Percentiles rank a stretch among this genome's conserved stretches.
phyloP scores from a whole-genome alignment of 495 filamentous ascomycete genomes.

The Eremomyces bilateralis region DNA sequence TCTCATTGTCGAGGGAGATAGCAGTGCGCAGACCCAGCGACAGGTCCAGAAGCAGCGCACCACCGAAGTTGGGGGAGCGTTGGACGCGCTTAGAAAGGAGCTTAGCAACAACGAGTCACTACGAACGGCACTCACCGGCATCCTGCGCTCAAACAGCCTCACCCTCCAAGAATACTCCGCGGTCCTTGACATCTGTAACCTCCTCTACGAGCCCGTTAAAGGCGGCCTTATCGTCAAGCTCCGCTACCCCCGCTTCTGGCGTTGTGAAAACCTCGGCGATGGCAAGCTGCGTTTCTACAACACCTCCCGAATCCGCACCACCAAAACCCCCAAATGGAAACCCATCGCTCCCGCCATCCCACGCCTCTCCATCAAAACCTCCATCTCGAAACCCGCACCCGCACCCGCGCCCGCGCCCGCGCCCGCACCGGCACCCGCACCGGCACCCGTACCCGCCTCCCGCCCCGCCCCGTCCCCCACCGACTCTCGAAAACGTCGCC shows the following conservation, averaged over 20 bases:
- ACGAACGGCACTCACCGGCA: conserved; percentile 54
- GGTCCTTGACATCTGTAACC: conserved; percentile 1
- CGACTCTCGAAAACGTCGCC: too few relatives aligned
- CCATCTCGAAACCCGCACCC: too few relatives aligned
- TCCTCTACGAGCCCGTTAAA: background rate
- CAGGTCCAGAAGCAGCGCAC: conserved; percentile 49
- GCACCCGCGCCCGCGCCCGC: too few relatives aligned
- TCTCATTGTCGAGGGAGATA: conserved; percentile 67
- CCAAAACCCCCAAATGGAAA: too few relatives aligned
- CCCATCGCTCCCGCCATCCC: too few relatives aligned
- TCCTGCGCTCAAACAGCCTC: conserved; percentile 20
- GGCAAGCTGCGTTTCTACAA: background rate
- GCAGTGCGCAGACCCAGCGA: conserved; percentile 35
- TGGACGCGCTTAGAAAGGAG: conserved; percentile 52
- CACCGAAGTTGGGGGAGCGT: conserved; percentile 52
- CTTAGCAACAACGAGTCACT: conserved; percentile 37
- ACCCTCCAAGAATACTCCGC: background rate
- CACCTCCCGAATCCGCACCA: conserved; percentile 1
- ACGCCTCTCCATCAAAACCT: too few relatives aligned
- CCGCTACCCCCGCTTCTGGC: background rate
- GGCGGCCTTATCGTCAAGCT: background rate
- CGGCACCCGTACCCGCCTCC: too few relatives aligned
- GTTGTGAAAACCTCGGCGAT: background rate
- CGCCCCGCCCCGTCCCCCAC: too few relatives aligned
- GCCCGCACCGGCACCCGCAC: too few relatives aligned